phyloP scores from a whole-genome alignment of 2,329 filamentous ascomycete species.

The Ceratocystis destructans region DNA sequence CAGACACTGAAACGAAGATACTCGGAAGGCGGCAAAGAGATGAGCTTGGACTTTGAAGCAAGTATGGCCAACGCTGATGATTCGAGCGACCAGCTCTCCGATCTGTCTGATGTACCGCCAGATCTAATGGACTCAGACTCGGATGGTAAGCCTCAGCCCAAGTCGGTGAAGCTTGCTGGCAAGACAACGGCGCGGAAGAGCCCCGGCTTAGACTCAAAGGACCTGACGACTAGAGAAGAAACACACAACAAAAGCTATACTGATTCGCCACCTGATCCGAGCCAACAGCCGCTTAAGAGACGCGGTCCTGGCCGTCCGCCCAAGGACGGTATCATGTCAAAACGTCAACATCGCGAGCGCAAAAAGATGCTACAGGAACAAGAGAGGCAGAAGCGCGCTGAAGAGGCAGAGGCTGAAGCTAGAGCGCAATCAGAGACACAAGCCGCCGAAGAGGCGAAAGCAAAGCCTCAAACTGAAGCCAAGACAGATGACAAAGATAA shows the following conservation, averaged over 20 bases:
- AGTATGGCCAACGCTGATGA: constrained; percentile 42
- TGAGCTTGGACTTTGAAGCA: constrained; percentile 61
- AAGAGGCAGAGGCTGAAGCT: constrained; percentile 6
- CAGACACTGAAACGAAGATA: constrained; percentile 35
- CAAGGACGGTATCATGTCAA: constrained; percentile 73
- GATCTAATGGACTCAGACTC: constrained; percentile 20
- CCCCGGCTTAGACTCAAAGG: neutral
- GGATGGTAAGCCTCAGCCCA: constrained; percentile 14
- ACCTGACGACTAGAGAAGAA: constrained; percentile 5
- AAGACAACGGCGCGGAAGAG: constrained; percentile 9
- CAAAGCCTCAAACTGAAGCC: neutral
- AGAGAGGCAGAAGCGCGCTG: constrained; percentile 24
- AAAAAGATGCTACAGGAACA: constrained; percentile 38
- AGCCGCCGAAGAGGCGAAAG: neutral
- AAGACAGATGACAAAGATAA: neutral
- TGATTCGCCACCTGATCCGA: constrained; percentile 21
- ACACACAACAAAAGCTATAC: constrained; percentile 25
- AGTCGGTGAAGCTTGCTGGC: constrained; percentile 11
- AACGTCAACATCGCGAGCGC: constrained; percentile 52
- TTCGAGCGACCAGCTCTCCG: constrained; percentile 40
- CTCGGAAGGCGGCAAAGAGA: constrained; percentile 49
- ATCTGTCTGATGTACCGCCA: constrained; percentile 20
- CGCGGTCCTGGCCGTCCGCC: constrained; percentile 69
- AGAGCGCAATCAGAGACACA: neutral
- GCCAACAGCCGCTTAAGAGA: constrained; percentile 36